Percentiles rank a stretch among this genome's conserved stretches.
phyloP scores from a whole-genome alignment of 2,329 filamentous ascomycete genomes.

The Nemania serpens region DNA sequence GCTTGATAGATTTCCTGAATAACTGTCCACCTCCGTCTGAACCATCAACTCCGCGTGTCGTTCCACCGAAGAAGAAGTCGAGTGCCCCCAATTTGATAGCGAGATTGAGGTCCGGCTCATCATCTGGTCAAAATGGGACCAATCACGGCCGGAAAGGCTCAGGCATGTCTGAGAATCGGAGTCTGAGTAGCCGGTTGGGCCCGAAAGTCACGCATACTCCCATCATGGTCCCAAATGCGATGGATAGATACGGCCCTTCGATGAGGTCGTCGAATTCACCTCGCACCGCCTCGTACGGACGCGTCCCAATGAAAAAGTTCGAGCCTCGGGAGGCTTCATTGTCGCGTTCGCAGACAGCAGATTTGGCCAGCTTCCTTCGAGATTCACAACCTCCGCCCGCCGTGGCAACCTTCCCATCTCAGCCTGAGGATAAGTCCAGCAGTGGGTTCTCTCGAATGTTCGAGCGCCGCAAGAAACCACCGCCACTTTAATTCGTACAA shows the following conservation, averaged over 20 bases:
- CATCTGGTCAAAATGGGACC: conserved; percentile 33
- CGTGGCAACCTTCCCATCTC: conserved; percentile 36
- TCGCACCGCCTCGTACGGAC: conserved; percentile 40
- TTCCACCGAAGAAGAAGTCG: conserved; percentile 64
- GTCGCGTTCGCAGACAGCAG: conserved; percentile 59
- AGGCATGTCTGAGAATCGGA: conserved; percentile 43
- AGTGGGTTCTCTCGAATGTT: conserved; percentile 55
- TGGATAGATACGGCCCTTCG: conserved; percentile 48
- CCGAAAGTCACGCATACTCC: conserved; percentile 53
- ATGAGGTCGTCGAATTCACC: conserved; percentile 25
- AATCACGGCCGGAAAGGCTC: conserved; percentile 32
- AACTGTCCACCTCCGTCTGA: conserved; percentile 69
- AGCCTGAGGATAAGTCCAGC: conserved; percentile 44
- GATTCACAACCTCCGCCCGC: conserved; percentile 67
- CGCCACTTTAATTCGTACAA: conserved; percentile 35
- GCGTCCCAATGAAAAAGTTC: conserved; percentile 61
- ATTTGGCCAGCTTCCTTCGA: conserved; percentile 74
- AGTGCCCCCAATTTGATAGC: conserved; percentile 66
- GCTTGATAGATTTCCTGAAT: conserved; percentile 73
- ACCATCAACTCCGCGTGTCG: conserved; percentile 45
- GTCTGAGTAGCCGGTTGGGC: conserved; percentile 48
- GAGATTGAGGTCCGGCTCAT: conserved; percentile 52
- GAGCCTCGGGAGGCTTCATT: conserved; percentile 58
- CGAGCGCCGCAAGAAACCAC: conserved; percentile 54
- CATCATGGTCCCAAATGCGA: conserved; percentile 54